Conservation (phyloP, 2,329 filamentous ascomycete genomes). For the Colletotrichum sp. region DNA sequence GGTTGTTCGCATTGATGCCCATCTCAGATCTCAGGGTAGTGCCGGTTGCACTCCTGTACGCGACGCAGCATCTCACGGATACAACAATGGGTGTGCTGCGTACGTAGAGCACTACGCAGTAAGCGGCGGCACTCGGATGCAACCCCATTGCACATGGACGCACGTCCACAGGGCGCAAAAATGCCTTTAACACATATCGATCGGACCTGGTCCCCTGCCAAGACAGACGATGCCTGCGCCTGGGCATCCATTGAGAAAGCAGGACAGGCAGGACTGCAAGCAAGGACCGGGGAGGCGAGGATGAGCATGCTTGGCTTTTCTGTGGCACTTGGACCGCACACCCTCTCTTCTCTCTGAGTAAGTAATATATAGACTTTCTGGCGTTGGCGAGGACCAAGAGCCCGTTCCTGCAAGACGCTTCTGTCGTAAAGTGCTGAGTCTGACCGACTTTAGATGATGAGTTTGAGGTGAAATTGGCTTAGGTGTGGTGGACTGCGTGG, state of each 20-base stretch:
- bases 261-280: not conserved
- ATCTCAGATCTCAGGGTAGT: conserved; percentile 9
- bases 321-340: not conserved
- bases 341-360: not conserved
- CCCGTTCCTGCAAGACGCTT: not conserved
- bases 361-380: not conserved
- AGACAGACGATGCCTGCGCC: not conserved
- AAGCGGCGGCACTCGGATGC: not conserved
- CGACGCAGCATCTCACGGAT: not conserved
- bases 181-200: not conserved
- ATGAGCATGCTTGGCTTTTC: not conserved
- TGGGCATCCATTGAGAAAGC: not conserved
- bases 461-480: not conserved
- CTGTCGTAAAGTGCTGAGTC: not conserved
- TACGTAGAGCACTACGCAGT: no score
- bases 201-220: conserved; percentile 4
- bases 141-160: not conserved
- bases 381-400: not conserved
- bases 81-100: not conserved
- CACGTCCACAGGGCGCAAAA: not conserved
- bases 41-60: not conserved
- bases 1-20: conserved; percentile 9
- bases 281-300: not conserved
- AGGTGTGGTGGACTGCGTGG: not conserved
- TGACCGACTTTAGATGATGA: not conserved